Evolutionary conservation across 2,329 filamentous ascomycete species (phyloP).

Genomic region (Talaromyces sp.): DNA sequence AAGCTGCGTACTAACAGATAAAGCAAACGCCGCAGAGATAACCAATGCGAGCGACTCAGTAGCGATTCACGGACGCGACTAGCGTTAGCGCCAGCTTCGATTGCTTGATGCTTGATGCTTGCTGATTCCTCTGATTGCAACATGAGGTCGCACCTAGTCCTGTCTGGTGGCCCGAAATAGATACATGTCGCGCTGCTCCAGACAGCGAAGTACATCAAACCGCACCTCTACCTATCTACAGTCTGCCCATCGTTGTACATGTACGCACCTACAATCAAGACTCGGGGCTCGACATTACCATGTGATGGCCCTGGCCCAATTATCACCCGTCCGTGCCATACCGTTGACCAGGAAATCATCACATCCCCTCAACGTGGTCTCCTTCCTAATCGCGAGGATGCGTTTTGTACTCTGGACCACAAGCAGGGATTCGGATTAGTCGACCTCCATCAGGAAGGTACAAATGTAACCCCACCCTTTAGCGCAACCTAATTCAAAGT

Average conservation of each 20-base stretch:
- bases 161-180: background rate
- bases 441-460: background rate
- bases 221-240: background rate
- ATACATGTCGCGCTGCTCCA: no score
- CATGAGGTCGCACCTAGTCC: background rate
- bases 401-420: background rate
- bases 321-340: background rate
- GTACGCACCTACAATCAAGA: background rate
- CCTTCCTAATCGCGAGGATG: constrained; percentile 9
- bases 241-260: background rate
- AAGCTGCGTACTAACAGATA: background rate
- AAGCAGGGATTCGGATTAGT: background rate
- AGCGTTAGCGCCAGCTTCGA: background rate
- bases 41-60: background rate
- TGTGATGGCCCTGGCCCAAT: background rate
- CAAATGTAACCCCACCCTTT: constrained; percentile 8
- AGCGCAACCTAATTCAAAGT: background rate
- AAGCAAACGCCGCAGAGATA: constrained; percentile 2
- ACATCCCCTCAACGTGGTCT: constrained; percentile 4
- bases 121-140: background rate
- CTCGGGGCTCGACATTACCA: background rate
- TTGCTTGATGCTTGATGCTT: background rate
- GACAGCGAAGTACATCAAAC: background rate
- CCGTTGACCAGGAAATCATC: background rate
- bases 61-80: background rate